Base-by-base conservation (phyloP, 2,329 filamentous ascomycete genomes). In the Amylocarpus encephaloides region DNA sequence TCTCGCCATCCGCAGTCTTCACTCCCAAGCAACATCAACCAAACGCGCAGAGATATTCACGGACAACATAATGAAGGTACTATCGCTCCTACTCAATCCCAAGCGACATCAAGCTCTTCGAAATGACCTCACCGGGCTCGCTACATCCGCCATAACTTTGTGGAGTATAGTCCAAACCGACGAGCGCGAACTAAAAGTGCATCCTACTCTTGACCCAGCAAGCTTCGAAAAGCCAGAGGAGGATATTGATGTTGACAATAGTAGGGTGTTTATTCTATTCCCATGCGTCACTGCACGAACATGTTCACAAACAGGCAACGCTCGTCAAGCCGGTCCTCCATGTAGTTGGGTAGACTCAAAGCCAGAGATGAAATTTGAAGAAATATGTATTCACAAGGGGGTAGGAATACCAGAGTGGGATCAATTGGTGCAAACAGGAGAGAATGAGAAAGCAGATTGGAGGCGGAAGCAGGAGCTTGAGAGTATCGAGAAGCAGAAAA, bases 171-270 rank as follows among this genome's bases (percentile, higher is more conserved):
- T 36, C 26, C 46, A 49, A 36, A 49, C 18, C 5, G 46, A 49
- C n/a, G 15, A 35, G 36, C 36, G 38, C 19, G 46, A 49, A 36
- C 3, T 49, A 30, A 5, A 29, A 35, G 39, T 49, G 13, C 38
- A 43, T 49, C 39, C 46, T 32, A 36, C n/a, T 43, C 46, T 49
- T 42, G 38, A 49, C 38, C 19, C 11, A 35, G 39, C 46, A 49
- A 34, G 32, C 39, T 49, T 49, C 29, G 16, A 48, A 19, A 22
- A 41, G 29, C 39, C 46, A 9, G 29, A 42, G 5, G 29, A 34
- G 39, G 46, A 43, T n/a, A 40, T 40, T 40, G 36, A 10, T 16
- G 16, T 10, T 40, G 15, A n/a, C 29, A 15, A 43, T 43, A 33
- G 40, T 34, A 26, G 32, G 32, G 29, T 43, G n/a, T 43, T 49